Evolutionary conservation across 208 protist species (phyloP).

Genomic region (Trypanosoma caninum): DNA sequence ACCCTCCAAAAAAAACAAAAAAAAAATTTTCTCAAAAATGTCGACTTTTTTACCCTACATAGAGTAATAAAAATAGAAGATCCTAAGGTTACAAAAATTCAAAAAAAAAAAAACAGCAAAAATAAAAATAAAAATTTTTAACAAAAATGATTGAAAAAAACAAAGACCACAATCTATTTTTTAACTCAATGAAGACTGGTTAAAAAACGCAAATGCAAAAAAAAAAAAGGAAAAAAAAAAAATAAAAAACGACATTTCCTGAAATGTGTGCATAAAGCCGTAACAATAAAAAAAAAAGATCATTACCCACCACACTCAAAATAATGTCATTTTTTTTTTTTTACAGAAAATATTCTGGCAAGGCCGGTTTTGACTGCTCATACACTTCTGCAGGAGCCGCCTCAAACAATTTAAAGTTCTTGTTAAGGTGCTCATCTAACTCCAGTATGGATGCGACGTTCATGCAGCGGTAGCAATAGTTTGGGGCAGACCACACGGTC

Average conservation of each 20-base stretch:
- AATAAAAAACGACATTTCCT: too few species aligned
- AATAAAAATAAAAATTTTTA: too few species aligned
- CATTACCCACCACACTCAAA: too few species aligned
- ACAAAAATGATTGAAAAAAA: background rate
- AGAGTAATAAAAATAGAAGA: too few species aligned
- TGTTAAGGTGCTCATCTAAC: slow-evolving; percentile 97
- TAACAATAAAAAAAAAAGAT: background rate
- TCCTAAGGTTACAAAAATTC: too few species aligned
- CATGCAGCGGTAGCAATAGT: slow-evolving; percentile 97
- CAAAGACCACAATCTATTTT: too few species aligned
- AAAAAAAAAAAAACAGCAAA: too few species aligned
- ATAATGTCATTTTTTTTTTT: too few species aligned
- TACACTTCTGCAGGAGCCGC: slow-evolving; percentile 95
- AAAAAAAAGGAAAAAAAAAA: too few species aligned
- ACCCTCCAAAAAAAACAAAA: too few species aligned
- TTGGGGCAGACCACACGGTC: slow-evolving; percentile 96
- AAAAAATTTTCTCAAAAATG: too few species aligned
- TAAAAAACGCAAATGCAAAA: background rate
- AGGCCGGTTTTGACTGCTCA: slow-evolving; percentile 58
- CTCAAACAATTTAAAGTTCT: slow-evolving; percentile 99
- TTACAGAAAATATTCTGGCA: slow-evolving; percentile 84
- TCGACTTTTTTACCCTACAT: too few species aligned
- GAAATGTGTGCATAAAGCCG: background rate
- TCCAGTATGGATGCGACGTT: slow-evolving; percentile 99
- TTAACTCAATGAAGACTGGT: background rate